Evolutionary conservation across 2,329 filamentous ascomycete species (phyloP), one percentile per base, ranked within the genome.

Genomic region (Biscogniauxia sp.): DNA sequence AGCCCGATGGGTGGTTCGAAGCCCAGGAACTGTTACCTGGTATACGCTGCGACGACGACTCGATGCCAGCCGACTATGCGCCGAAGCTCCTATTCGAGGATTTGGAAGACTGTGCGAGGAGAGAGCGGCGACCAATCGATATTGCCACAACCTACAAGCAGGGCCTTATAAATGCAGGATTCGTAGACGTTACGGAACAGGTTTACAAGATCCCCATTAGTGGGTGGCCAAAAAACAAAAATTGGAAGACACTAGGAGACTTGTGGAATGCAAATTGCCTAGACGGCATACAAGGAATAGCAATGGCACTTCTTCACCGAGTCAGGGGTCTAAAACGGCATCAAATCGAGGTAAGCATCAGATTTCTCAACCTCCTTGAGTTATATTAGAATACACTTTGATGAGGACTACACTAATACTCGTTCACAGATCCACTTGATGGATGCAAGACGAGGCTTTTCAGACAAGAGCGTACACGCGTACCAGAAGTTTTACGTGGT

Each of bases 171-270:
- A 77, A 80, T 25, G 82, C 78, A 1, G 84, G 84, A 0, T 87
- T 87, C 63, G 78, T 82, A 6, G 81, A 86, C 57, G 77, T 87
- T 13, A 76, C 80, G 28, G 78, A 86, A 68, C 74, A 73, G 20
- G 68, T 82, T 1, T 83, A 82, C 70, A 85, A 82, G 69, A 74
- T 86, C 45, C 84, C 84, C 0, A 75, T 82, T 53, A 84, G 83
- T 37, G 74, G 75, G 4, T 87, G 84, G 85, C 76, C 84, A 0
- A 80, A 78, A 64, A 74, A 82, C 53, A 73, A 74, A 50, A 66
- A 69, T 20, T 72, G 79, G 55, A 81, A 78, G 66, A 74, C 77
- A 15, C 63, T 82, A 4, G 80, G 80, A 0, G 73, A 69, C 49
- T 74, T 80, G 68, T 81, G 79, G 80, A 77, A 81, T 67, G 69